Percentiles rank a stretch among this genome's conserved stretches.
These are phyloP conservation scores for Colletotrichum musicola DNA, from an alignment of 2,329 filamentous ascomycete genomes.

Conservation along the genomic window DNA sequence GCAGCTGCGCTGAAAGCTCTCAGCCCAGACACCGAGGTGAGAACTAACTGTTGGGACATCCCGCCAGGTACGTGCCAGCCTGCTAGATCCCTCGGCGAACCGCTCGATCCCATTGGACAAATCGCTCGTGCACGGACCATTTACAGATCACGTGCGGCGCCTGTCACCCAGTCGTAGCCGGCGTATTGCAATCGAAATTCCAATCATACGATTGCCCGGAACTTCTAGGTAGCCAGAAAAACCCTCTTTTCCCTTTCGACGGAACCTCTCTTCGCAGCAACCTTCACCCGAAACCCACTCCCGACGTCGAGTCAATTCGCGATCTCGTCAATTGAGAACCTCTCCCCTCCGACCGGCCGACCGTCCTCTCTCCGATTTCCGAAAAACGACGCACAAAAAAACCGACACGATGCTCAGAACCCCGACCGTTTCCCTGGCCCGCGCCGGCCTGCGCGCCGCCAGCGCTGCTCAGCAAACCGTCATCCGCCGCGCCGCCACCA, in stretches of 20 bases:
- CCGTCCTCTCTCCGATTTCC: constrained; percentile 22
- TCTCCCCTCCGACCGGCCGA: constrained; percentile 40
- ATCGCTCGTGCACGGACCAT: constrained; percentile 10
- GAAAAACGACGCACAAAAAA: constrained; percentile 29
- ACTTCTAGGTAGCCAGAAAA: constrained; percentile 40
- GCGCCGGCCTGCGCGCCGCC: constrained; percentile 56
- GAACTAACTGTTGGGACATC: neutral
- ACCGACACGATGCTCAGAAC: constrained; percentile 66
- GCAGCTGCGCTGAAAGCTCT: constrained; percentile 12
- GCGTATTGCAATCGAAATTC: constrained; percentile 40
- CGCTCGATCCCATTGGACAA: constrained; percentile 20
- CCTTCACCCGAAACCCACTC: constrained; percentile 13
- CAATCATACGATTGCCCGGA: constrained; percentile 41
- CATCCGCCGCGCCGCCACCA: constrained; percentile 70
- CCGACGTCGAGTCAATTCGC: constrained; percentile 19
- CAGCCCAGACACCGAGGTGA: constrained; percentile 31
- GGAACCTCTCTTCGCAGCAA: constrained; percentile 16
- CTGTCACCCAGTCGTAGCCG: constrained; percentile 36
- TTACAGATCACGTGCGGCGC: neutral
- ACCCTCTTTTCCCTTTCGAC: constrained; percentile 38
- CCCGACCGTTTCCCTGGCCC: constrained; percentile 65
- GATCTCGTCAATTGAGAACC: constrained; percentile 47
- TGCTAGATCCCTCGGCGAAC: neutral
- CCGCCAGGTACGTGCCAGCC: neutral
- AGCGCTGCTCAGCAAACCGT: constrained; percentile 52